These are phyloP conservation scores for Trichoderma citrinoviride DNA, from an alignment of 2,329 filamentous ascomycete genomes.

Conservation along the genomic window DNA sequence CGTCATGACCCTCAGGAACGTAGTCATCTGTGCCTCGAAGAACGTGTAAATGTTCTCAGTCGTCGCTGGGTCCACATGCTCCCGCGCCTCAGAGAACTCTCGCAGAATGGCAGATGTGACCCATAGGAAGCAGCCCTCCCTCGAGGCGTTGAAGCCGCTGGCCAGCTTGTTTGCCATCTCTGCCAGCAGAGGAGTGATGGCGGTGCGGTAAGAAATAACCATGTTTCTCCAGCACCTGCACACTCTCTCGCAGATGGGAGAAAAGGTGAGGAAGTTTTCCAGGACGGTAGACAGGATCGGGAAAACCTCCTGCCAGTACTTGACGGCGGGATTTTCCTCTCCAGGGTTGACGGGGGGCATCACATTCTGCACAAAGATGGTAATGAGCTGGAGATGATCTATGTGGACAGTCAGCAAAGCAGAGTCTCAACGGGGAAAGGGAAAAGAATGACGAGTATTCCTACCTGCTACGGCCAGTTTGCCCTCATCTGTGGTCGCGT, in stretches of 20 bases:
- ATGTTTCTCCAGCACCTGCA: constrained; percentile 96
- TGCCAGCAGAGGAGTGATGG: constrained; percentile 80
- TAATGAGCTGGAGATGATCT: constrained; percentile 91
- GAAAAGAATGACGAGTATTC: constrained; percentile 24
- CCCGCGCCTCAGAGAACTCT: constrained; percentile 89
- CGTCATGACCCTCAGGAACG: constrained; percentile 84
- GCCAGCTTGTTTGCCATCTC: constrained; percentile 86
- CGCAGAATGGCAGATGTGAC: constrained; percentile 91
- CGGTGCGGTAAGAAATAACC: constrained; percentile 91
- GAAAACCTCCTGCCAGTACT: constrained; percentile 94
- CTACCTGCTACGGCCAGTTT: constrained; percentile 82
- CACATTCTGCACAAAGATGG: constrained; percentile 77
- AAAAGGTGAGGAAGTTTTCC: constrained; percentile 80
- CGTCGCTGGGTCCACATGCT: constrained; percentile 77
- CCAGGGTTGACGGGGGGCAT: constrained; percentile 70
- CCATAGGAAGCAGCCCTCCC: constrained; percentile 98
- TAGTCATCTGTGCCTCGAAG: constrained; percentile 89
- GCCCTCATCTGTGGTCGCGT: constrained; percentile 75
- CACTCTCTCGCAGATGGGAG: constrained; percentile 87
- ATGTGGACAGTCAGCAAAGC: constrained; percentile 25
- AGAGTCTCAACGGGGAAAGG: neutral
- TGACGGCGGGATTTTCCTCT: constrained; percentile 84
- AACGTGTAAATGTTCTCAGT: constrained; percentile 88
- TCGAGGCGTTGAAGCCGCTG: constrained; percentile 76
- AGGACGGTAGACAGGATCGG: constrained; percentile 82